Evolutionary conservation across 75 land plant species (phyloP).

Genomic region (Larix kaempferi): DNA sequence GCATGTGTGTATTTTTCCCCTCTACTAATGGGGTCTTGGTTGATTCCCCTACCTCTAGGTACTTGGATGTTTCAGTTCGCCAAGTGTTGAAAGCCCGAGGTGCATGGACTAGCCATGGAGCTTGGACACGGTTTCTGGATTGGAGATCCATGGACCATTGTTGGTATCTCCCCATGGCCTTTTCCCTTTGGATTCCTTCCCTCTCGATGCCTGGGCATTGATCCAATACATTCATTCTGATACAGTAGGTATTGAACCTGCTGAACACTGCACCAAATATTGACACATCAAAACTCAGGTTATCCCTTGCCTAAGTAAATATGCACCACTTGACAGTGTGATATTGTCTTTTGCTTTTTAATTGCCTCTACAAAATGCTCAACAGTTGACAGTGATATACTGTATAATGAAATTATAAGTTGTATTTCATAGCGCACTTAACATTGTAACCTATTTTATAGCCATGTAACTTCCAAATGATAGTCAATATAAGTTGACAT

Average conservation of each 20-base stretch:
- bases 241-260: not conserved
- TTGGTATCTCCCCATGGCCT: slow-evolving; percentile 22
- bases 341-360: too few species aligned
- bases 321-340: too few species aligned
- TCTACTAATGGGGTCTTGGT: not conserved
- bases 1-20: not conserved
- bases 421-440: too few species aligned
- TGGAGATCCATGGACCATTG: slow-evolving; percentile 15
- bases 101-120: not conserved
- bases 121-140: not conserved
- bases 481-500: too few species aligned
- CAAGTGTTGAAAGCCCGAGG: not conserved
- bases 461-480: too few species aligned
- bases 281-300: too few species aligned
- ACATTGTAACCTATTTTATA: too few species aligned
- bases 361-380: too few species aligned
- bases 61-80: not conserved
- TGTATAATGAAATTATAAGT: too few species aligned
- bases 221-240: slow-evolving; percentile 8
- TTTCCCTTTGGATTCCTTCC: slow-evolving; percentile 15
- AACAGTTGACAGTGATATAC: too few species aligned
- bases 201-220: slow-evolving; percentile 8
- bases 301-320: too few species aligned
- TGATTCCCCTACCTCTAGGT: not conserved
- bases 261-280: too few species aligned